phyloP scores from a whole-genome alignment of 192 early-diverging fungal genomes.

The Coemansia asiatica region DNA sequence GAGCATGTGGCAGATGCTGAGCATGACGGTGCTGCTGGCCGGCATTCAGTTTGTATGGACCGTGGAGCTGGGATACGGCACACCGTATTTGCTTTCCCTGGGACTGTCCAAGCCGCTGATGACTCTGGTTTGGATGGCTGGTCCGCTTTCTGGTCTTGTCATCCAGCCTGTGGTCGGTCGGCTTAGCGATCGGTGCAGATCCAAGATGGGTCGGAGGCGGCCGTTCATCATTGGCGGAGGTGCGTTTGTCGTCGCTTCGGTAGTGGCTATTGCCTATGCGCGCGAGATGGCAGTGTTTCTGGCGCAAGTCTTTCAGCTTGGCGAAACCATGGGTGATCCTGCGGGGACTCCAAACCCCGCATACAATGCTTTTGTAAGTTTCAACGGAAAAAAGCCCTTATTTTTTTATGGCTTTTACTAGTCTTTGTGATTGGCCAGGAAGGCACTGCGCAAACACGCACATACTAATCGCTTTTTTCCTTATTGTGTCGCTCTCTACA shows the following conservation, averaged over 20 bases:
- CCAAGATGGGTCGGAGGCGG: constrained; percentile 69
- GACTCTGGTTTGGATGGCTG: constrained; percentile 94
- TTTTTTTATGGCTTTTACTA: background rate
- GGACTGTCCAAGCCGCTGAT: constrained; percentile 80
- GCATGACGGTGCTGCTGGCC: constrained; percentile 51
- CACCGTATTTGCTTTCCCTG: constrained; percentile 82
- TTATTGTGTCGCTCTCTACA: constrained; percentile 4
- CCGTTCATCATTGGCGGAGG: constrained; percentile 82
- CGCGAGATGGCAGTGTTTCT: constrained; percentile 27
- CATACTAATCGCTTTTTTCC: background rate
- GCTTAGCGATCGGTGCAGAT: constrained; percentile 75
- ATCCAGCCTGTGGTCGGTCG: constrained; percentile 84
- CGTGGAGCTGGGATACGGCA: constrained; percentile 64
- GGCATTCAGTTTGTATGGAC: constrained; percentile 59
- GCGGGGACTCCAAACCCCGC: constrained; percentile 12
- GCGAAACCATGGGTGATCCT: background rate
- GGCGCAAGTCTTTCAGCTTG: constrained; percentile 8
- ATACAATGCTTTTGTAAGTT: constrained; percentile 24
- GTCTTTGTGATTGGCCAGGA: background rate
- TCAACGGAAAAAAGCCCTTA: background rate
- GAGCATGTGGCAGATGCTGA: constrained; percentile 29
- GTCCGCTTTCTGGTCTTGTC: constrained; percentile 75
- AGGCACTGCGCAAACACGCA: background rate
- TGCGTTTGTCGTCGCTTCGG: constrained; percentile 44
- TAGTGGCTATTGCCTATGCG: constrained; percentile 46